Conservation (phyloP, 1,284 basidiomycete species). For the Pseudozyma sp. region DNA sequence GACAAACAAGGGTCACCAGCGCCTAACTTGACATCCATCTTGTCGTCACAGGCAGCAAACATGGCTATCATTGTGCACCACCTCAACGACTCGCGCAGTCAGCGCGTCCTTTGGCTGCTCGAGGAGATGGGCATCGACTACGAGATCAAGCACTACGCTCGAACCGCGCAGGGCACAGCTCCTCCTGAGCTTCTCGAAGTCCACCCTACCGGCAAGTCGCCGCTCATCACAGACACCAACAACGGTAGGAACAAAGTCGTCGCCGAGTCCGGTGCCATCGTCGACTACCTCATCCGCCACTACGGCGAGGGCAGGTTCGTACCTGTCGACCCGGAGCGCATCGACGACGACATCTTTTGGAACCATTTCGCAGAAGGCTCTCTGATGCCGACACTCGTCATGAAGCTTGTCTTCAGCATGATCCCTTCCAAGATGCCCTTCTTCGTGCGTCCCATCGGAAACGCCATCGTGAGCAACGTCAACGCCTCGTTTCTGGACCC, state of each 20-base stretch:
- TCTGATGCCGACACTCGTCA: slow-evolving; percentile 62
- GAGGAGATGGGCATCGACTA: slow-evolving; percentile 66
- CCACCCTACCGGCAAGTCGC: slow-evolving; percentile 66
- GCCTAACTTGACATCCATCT: too few relatives aligned
- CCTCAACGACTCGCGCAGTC: slow-evolving; percentile 65
- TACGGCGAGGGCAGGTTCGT: slow-evolving; percentile 62
- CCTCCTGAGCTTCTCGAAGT: slow-evolving; percentile 58
- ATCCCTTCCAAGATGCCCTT: slow-evolving; percentile 63
- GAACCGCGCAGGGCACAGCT: slow-evolving; percentile 53
- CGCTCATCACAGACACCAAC: slow-evolving; percentile 62
- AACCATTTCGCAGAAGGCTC: slow-evolving; percentile 65
- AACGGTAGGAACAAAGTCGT: slow-evolving; percentile 56
- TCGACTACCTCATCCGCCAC: slow-evolving; percentile 65
- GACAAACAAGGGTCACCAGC: not conserved
- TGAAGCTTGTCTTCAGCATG: slow-evolving; percentile 61
- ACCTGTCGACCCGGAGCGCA: slow-evolving; percentile 34
- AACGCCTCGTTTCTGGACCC: slow-evolving; percentile 54
- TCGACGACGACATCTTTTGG: slow-evolving; percentile 61
- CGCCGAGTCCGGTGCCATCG: slow-evolving; percentile 66
- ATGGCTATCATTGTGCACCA: slow-evolving; percentile 64
- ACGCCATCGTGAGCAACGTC: slow-evolving; percentile 49
- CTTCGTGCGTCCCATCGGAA: slow-evolving; percentile 62
- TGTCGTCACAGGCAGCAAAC: not conserved
- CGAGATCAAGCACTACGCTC: slow-evolving; percentile 63
- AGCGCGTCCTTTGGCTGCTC: slow-evolving; percentile 67